Percentiles rank a stretch among this genome's conserved stretches.
Conservation (phyloP, 352 stramenopile genomes). For the Phytophthora constricta region DNA sequence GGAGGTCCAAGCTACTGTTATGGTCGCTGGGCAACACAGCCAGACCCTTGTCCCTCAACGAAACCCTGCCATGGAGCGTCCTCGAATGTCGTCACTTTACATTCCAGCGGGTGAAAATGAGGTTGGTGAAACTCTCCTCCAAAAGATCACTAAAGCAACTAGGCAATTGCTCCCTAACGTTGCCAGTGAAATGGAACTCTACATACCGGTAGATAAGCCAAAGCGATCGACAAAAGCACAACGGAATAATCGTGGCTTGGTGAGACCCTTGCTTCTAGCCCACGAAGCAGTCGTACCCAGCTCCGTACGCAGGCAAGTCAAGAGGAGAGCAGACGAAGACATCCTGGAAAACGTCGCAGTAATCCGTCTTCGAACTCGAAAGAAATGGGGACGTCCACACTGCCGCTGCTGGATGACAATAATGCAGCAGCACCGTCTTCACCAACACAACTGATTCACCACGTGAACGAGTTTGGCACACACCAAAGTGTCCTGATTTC, state of each 20-base stretch:
- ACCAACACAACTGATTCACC: conserved; percentile 54
- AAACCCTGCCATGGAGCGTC: conserved; percentile 70
- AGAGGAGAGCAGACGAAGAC: conserved; percentile 16
- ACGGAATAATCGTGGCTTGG: conserved; percentile 19
- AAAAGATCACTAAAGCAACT: conserved; percentile 67
- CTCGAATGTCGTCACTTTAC: conserved; percentile 50
- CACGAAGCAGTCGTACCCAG: conserved; percentile 32
- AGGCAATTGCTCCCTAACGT: conserved; percentile 57
- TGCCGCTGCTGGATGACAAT: conserved; percentile 33
- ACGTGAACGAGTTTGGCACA: conserved; percentile 75
- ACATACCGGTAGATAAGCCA: conserved; percentile 16
- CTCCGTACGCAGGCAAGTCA: conserved; percentile 31
- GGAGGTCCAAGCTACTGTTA: conserved; percentile 64
- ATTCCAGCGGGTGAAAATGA: conserved; percentile 47
- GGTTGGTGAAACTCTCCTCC: conserved; percentile 47
- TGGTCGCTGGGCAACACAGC: conserved; percentile 34
- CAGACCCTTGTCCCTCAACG: conserved; percentile 75
- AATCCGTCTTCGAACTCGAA: conserved; percentile 4
- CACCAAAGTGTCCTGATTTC: conserved; percentile 68
- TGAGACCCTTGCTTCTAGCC: conserved; percentile 30
- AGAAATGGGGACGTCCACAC: conserved; percentile 7
- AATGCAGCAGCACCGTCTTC: not conserved
- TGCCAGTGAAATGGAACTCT: conserved; percentile 37
- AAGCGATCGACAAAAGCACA: conserved; percentile 26
- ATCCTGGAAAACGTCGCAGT: conserved; percentile 14